Evolutionary conservation across 805 yeast species (phyloP), one percentile per base, ranked within the genome.

Genomic region (Citeromyces matritensis): DNA sequence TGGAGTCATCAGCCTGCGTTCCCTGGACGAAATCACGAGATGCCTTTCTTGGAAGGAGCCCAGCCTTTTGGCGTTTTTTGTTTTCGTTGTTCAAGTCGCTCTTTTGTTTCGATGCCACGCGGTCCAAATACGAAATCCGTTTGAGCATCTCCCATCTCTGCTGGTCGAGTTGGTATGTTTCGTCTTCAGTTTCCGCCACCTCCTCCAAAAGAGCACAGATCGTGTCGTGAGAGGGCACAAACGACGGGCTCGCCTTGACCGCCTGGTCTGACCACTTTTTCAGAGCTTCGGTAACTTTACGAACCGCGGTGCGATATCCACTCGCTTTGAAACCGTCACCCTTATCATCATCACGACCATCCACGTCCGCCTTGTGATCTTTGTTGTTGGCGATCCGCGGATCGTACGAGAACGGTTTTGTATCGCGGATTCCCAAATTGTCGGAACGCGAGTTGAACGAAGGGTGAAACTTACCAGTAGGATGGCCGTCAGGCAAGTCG

Each of bases 371-470:
- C 36, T 60, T 57, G 49, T 86, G 95, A 9, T 48, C 51, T n/a
- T 56, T 56, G 42, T 66, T 79, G 24, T 73, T 72, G 30, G 74
- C 74, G 24, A 86, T 74, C 47, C 97, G 69, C 1, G 86, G 66
- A 50, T 88, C 97, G 1, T 75, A 64, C 6, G 95, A 82, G 33
- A 73, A 70, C 34, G 73, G 71, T 56, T 88, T 88, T 45, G 69
- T 72, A 36, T 85, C 95, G 35, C 94, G 59, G 13, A 88, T 67
- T 32, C 97, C 97, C 26, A 59, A 55, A 46, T 88, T 88, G 19
- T 83, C 94, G 0, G 95, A 93, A 44, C 93, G 64, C 45, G 82
- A 73, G 49, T 86, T 88, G 56, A 86, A 88, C 0, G 94, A 75
- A 24, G 33, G 33, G 11, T 27, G 21, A 27, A 9, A 15, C n/a